Evolutionary conservation across 2,329 filamentous ascomycete genomes (phyloP), one percentile per base, ranked within the genome.

Genomic region (Ceratocystis eucalypticola): DNA sequence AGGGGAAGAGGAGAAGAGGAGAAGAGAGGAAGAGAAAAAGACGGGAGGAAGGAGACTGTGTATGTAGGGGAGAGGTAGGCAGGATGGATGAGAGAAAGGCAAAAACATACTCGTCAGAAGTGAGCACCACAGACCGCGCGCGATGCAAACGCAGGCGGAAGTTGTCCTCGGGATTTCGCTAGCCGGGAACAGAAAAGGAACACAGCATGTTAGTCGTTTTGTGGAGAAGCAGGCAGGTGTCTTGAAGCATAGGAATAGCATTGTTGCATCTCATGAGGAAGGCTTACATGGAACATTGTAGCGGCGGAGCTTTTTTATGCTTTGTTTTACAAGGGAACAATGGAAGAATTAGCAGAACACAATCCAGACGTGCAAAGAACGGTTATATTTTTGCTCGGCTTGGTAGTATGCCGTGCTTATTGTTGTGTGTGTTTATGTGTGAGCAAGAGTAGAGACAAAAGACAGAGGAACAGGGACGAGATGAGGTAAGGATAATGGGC

Each of bases 111-210:
- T 96, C 93, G 71, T 88, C 82, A 28, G 85, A 80, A 3, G 91
- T 95, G 68, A 96, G 81, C 28, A 94, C 80, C 41, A 96, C 88
- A 28, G 88, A 92, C 69, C 88, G 85, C 57, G 92, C 91, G 65
- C 91, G 86, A 77, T 96, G 92, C 69, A 89, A 80, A 69, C 91
- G 88, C 63, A 96, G 80, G 69, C 84, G 88, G 74, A 95, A 89
- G 69, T 83, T 83, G 74, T 91, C 86, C 74, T 86, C 84, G 50
- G 86, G 87, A 72, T 88, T 83, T 70, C 82, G 81, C 83, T 85
- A 72, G 57, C 33, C 33, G 8, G 2, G 8, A 37, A 6, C 12
- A 55, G 45, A 17, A 28, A 33, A 33, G 30, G 6, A 33, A 33
- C 30, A 33, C 6, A 33, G 28, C 17, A 30, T 57, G 53, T 57